These are phyloP conservation scores for Coemansia sp. DNA, from an alignment of 192 early-diverging fungal species.

Conservation along the genomic window DNA sequence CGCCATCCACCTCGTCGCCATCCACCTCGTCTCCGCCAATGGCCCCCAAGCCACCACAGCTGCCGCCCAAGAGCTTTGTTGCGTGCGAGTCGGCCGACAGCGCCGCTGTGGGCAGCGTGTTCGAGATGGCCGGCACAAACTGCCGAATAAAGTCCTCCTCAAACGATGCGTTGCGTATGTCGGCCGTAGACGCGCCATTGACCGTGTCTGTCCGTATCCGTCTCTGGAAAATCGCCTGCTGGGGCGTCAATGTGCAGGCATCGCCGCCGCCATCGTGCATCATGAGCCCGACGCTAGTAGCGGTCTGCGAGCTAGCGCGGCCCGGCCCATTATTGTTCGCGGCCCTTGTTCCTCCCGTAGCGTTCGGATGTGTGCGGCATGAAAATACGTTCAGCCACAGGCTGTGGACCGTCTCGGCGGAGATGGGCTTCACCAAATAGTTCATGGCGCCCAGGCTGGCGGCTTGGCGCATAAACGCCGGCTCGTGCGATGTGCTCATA, in stretches of 20 bases:
- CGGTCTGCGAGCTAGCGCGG: conserved; percentile 10
- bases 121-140: conserved; percentile 48
- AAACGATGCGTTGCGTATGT: conserved; percentile 46
- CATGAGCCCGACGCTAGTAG: neutral
- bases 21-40: conserved; percentile 9
- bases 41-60: neutral
- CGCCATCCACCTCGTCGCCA: conserved; percentile 20
- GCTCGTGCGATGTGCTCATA: conserved; percentile 52
- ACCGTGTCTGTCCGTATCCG: conserved; percentile 46
- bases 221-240: conserved; percentile 44
- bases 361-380: conserved; percentile 35
- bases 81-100: neutral
- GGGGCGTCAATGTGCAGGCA: conserved; percentile 19
- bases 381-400: conserved; percentile 56
- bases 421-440: conserved; percentile 56
- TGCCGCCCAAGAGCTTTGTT: neutral
- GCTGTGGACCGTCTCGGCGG: conserved; percentile 49
- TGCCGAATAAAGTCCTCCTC: conserved; percentile 56
- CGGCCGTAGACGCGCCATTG: conserved; percentile 38
- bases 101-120: conserved; percentile 21
- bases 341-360: conserved; percentile 4
- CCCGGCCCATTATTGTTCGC: neutral
- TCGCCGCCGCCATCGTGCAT: conserved; percentile 10
- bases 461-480: conserved; percentile 51
- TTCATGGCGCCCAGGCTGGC: conserved; percentile 51